These are phyloP conservation scores for Cercospora sp. DNA, from an alignment of 2,329 filamentous ascomycete genomes.

Conservation along the genomic window DNA sequence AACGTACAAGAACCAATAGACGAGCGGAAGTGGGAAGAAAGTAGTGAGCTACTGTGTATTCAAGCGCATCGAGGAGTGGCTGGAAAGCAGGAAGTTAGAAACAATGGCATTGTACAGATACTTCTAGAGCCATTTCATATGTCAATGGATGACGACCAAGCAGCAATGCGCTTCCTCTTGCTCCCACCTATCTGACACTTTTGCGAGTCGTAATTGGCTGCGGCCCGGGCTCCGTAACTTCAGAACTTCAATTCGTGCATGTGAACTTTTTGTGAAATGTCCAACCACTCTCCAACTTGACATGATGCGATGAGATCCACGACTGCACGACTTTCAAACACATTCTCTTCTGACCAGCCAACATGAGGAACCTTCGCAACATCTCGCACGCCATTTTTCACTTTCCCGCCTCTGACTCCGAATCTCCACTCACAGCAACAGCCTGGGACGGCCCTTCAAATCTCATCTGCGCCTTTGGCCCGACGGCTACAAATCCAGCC, in stretches of 20 bases:
- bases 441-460: constrained; percentile 80
- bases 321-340: neutral
- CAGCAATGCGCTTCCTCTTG: constrained; percentile 8
- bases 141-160: constrained; percentile 9
- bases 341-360: neutral
- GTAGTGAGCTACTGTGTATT: neutral
- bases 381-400: constrained; percentile 68
- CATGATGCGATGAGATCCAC: constrained; percentile 1
- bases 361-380: constrained; percentile 86
- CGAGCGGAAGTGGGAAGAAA: constrained; percentile 3
- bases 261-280: constrained; percentile 10
- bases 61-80: neutral
- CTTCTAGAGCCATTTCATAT: constrained; percentile 13
- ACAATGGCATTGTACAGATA: constrained; percentile 18
- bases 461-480: constrained; percentile 81
- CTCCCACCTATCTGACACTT: constrained; percentile 3
- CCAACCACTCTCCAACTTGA: neutral
- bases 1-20: constrained; percentile 61
- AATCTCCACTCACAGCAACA: constrained; percentile 62
- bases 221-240: neutral
- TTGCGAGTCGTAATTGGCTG: constrained; percentile 10
- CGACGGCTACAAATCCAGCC: constrained; percentile 62
- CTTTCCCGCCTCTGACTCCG: constrained; percentile 50
- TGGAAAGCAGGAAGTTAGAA: constrained; percentile 1
- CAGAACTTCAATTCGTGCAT: constrained; percentile 9